Evolutionary conservation across 352 stramenopile species (phyloP).

Genomic region (Phytophthora pseudosyringae): DNA sequence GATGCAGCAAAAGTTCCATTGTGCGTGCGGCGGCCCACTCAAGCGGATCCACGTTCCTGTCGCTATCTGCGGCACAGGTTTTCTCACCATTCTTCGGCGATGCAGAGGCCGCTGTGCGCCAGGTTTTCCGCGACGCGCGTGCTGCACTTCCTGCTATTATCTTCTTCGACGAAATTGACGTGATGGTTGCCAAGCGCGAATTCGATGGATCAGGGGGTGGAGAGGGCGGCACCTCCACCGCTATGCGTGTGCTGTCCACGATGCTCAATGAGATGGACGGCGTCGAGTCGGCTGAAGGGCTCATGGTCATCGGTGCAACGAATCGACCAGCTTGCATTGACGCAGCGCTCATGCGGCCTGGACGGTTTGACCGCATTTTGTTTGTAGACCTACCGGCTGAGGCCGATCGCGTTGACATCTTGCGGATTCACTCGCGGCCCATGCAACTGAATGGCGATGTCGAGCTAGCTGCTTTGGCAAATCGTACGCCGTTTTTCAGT

Average conservation of each 20-base stretch:
- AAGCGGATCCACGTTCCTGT: conserved; percentile 86
- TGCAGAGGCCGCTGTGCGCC: conserved; percentile 81
- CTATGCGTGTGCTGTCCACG: conserved; percentile 95
- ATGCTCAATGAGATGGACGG: conserved; percentile 98
- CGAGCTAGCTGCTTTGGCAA: conserved; percentile 59
- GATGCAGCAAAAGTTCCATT: conserved; percentile 92
- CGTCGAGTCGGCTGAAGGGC: conserved; percentile 92
- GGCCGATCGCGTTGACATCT: conserved; percentile 64
- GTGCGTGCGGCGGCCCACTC: conserved; percentile 82
- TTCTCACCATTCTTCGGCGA: conserved; percentile 92
- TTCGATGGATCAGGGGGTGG: conserved; percentile 53
- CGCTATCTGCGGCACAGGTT: conserved; percentile 85
- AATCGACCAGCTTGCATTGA: conserved; percentile 98
- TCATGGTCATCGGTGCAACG: conserved; percentile 97
- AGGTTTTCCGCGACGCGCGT: conserved; percentile 81
- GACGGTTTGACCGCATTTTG: conserved; percentile 96
- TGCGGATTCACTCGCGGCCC: conserved; percentile 74
- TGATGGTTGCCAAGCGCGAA: conserved; percentile 82
- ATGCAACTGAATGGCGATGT: conserved; percentile 77
- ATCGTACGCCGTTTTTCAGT: conserved; percentile 69
- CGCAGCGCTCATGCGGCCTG: conserved; percentile 96
- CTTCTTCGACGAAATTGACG: conserved; percentile 92
- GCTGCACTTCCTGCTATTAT: conserved; percentile 90
- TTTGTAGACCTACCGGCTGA: conserved; percentile 93
- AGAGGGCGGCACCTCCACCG: conserved; percentile 61